phyloP scores from a whole-genome alignment of 2,329 filamentous ascomycete species.

The Exophiala lecanii-corni region DNA sequence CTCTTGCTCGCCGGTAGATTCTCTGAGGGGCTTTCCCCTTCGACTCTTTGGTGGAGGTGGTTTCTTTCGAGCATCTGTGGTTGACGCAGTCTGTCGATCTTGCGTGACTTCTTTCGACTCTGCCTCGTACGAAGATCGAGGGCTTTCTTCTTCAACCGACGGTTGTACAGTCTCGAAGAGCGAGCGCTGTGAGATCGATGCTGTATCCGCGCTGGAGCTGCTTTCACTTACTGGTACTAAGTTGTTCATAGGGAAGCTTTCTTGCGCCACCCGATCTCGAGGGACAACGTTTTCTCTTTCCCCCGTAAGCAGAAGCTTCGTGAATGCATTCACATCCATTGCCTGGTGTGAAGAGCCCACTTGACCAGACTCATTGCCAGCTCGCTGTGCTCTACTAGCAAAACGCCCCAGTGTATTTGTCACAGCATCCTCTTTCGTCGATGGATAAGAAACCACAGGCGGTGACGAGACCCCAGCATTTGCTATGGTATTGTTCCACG shows the following conservation, averaged over 20 bases:
- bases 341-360: constrained; percentile 36
- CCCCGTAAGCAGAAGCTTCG: constrained; percentile 70
- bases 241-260: constrained; percentile 25
- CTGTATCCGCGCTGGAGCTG: constrained; percentile 55
- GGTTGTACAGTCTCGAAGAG: constrained; percentile 48
- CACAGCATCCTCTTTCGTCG: constrained; percentile 14
- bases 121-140: constrained; percentile 56
- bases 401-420: constrained; percentile 25
- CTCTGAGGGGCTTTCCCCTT: constrained; percentile 69
- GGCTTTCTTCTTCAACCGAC: constrained; percentile 46
- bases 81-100: constrained; percentile 35
- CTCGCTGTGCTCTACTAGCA: constrained; percentile 14
- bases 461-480: constrained; percentile 19
- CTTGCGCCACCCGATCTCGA: constrained; percentile 17
- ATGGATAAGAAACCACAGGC: constrained; percentile 5
- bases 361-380: constrained; percentile 6
- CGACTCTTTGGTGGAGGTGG: constrained; percentile 72
- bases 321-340: constrained; percentile 74
- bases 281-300: constrained; percentile 42
- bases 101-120: constrained; percentile 51
- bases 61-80: constrained; percentile 52
- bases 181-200: constrained; percentile 56
- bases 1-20: constrained; percentile 13
- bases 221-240: constrained; percentile 31
- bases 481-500: constrained; percentile 26